A percentile compares a stretch with the other conserved stretches of the same genome.
Evolutionary conservation across 2,329 filamentous ascomycete genomes (phyloP).

Genomic region (Xylariaceae sp.): DNA sequence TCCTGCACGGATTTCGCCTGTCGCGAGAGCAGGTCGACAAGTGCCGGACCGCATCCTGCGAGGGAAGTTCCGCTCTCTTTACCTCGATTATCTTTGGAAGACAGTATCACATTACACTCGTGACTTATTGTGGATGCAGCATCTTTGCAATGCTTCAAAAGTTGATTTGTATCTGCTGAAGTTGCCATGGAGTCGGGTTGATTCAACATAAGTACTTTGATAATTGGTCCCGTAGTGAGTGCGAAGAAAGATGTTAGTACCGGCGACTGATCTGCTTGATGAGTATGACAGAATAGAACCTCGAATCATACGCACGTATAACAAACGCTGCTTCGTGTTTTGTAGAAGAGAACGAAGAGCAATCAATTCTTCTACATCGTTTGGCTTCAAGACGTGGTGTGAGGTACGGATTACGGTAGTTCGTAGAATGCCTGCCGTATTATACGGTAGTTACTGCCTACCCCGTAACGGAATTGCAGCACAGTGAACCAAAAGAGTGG

Average conservation of each 20-base stretch:
- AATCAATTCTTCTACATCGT: too few species aligned
- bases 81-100: not conserved
- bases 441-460: too few species aligned
- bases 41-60: slow-evolving; percentile 24
- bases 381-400: too few species aligned
- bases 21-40: slow-evolving; percentile 27
- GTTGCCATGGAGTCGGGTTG: not conserved
- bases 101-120: slow-evolving; percentile 24
- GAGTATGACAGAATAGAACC: not conserved
- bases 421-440: too few species aligned
- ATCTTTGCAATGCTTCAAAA: slow-evolving; percentile 22
- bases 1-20: slow-evolving; percentile 19
- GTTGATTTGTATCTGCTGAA: slow-evolving; percentile 6
- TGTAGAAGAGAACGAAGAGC: too few species aligned
- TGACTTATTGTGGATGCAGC: slow-evolving; percentile 21
- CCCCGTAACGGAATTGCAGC: too few species aligned
- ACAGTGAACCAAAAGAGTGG: too few species aligned
- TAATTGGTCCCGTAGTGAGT: not conserved
- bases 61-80: slow-evolving; percentile 11
- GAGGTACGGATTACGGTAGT: too few species aligned
- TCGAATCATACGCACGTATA: too few species aligned
- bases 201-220: too few species aligned
- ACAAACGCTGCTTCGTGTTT: too few species aligned
- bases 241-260: not conserved
- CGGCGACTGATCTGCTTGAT: not conserved